phyloP scores from a whole-genome alignment of 768 basidiomycete genomes.

The Leccinum disarticulatum region DNA sequence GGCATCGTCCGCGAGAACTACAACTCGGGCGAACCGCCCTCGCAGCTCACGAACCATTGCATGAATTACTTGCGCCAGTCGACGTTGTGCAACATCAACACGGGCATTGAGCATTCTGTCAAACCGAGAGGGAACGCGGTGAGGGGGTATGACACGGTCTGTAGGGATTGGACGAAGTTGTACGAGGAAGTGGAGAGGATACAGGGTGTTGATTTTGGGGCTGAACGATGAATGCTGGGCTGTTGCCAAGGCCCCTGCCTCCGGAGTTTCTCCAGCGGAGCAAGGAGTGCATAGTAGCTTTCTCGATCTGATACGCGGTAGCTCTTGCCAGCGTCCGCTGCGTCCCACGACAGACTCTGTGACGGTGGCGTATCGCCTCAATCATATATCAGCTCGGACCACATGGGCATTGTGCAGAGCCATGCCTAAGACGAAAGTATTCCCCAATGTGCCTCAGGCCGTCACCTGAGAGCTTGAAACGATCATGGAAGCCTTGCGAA shows the following conservation, averaged over 20 bases:
- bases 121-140: slow-evolving; percentile 6
- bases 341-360: not conserved
- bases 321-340: not conserved
- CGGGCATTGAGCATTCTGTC: slow-evolving; percentile 12
- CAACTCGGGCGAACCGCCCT: slow-evolving; percentile 2
- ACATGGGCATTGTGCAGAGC: not conserved
- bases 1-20: slow-evolving; percentile 12
- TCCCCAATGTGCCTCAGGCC: not conserved
- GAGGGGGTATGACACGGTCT: slow-evolving; percentile 13
- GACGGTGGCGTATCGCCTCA: not conserved
- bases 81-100: slow-evolving; percentile 14
- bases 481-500: not conserved
- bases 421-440: not conserved
- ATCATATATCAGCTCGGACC: not conserved
- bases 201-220: not conserved
- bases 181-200: slow-evolving; percentile 14
- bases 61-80: slow-evolving; percentile 14
- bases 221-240: not conserved
- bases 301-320: too few species aligned
- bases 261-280: not conserved
- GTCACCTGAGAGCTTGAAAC: not conserved
- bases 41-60: slow-evolving; percentile 11
- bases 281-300: too few species aligned
- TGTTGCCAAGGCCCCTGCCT: too few species aligned
- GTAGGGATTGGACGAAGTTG: slow-evolving; percentile 16